Conservation (phyloP, 2,329 filamentous ascomycete genomes). For the Talaromyces albobiverticillius region DNA sequence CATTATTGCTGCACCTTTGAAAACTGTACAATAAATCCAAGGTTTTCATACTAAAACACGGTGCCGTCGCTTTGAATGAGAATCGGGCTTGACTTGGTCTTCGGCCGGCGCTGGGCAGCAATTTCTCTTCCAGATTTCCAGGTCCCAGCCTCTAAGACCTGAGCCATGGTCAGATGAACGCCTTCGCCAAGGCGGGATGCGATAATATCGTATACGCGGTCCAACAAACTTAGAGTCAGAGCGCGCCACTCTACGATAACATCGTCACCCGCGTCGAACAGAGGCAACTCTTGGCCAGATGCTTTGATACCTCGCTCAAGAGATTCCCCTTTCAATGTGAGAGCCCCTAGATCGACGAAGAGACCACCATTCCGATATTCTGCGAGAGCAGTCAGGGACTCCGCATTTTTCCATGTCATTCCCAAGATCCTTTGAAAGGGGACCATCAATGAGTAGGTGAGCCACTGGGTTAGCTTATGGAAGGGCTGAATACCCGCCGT, state of each 20-base stretch:
- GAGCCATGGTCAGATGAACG: conserved; percentile 45
- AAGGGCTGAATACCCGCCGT: conserved; percentile 47
- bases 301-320: conserved; percentile 44
- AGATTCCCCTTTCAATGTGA: conserved; percentile 50
- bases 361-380: conserved; percentile 72
- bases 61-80: conserved; percentile 40
- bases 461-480: conserved; percentile 57
- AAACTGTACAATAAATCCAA: too few species aligned
- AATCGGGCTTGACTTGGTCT: conserved; percentile 37
- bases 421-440: conserved; percentile 55
- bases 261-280: conserved; percentile 60
- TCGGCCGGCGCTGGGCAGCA: conserved; percentile 31
- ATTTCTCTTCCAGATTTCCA: conserved; percentile 48
- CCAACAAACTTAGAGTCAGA: conserved; percentile 60
- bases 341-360: conserved; percentile 59
- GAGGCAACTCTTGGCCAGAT: conserved; percentile 36
- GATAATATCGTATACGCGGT: conserved; percentile 52
- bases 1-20: too few species aligned
- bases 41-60: conserved; percentile 27
- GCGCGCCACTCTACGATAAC: conserved; percentile 66
- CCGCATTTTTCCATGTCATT: conserved; percentile 51
- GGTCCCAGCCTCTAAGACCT: conserved; percentile 53
- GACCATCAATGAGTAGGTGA: conserved; percentile 70
- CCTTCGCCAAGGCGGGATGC: conserved; percentile 38
- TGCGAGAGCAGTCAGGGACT: conserved; percentile 64